Percentiles rank a stretch among this genome's conserved stretches.
Conservation (phyloP, 2,329 filamentous ascomycete species). For the Dactylellina leptospora region DNA sequence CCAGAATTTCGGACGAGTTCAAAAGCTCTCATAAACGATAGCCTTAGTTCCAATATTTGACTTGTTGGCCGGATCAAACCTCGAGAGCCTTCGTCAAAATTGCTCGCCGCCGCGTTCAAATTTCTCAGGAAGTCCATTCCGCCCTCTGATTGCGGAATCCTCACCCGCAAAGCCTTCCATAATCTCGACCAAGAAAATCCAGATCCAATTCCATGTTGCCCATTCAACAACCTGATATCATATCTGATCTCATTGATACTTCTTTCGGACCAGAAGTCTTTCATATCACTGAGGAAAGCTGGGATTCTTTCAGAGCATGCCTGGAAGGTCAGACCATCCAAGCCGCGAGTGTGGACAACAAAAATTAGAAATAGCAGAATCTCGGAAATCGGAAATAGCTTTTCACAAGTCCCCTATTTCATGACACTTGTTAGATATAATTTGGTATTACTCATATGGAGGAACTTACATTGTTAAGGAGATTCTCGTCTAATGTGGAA, state of each 20-base stretch:
- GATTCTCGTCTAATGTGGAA: background rate
- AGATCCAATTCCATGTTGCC: slow-evolving; percentile 39
- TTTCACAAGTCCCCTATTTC: background rate
- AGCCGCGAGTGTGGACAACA: slow-evolving; percentile 5
- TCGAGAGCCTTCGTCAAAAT: slow-evolving; percentile 30
- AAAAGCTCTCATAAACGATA: slow-evolving; percentile 36
- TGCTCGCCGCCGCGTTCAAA: slow-evolving; percentile 23
- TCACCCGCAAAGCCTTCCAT: slow-evolving; percentile 31
- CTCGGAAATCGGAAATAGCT: slow-evolving; percentile 22
- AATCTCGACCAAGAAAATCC: slow-evolving; percentile 47
- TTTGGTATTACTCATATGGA: background rate
- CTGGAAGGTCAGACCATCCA: slow-evolving; percentile 42
- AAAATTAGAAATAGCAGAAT: slow-evolving; percentile 30
- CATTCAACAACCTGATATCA: slow-evolving; percentile 22
- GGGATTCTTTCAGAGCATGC: slow-evolving; percentile 43
- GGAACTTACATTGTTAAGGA: background rate
- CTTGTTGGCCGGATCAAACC: slow-evolving; percentile 19
- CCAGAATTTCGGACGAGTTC: slow-evolving; percentile 18
- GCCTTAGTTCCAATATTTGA: slow-evolving; percentile 31
- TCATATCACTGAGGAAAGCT: slow-evolving; percentile 9
- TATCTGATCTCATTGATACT: slow-evolving; percentile 21
- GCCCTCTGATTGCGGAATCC: slow-evolving; percentile 40
- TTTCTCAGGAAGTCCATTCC: slow-evolving; percentile 28
- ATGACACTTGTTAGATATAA: background rate
- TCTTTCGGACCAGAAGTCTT: slow-evolving; percentile 13